phyloP scores from a whole-genome alignment of 805 yeast species.

The Kazachstania bromeliacearum region DNA sequence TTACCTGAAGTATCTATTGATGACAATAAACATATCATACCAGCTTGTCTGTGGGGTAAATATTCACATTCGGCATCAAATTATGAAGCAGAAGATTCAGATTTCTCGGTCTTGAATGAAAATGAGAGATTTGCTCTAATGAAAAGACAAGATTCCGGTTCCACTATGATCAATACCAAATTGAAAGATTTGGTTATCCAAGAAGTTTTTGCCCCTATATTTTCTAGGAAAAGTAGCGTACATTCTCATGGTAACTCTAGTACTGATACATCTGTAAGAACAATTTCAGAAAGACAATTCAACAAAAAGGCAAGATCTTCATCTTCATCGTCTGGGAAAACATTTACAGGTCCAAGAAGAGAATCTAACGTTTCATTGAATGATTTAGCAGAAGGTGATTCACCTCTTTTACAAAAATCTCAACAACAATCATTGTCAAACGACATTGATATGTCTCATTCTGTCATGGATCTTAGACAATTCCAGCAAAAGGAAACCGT shows the following conservation, averaged over 20 bases:
- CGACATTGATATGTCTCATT: slow-evolving; percentile 22
- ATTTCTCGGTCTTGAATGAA: slow-evolving; percentile 7
- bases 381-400: slow-evolving; percentile 7
- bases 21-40: slow-evolving; percentile 87
- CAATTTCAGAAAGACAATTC: slow-evolving; percentile 8
- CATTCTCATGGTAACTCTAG: slow-evolving; percentile 3
- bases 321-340: slow-evolving; percentile 2
- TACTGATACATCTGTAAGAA: slow-evolving; percentile 7
- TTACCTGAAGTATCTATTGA: slow-evolving; percentile 71
- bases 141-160: slow-evolving; percentile 23
- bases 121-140: not conserved
- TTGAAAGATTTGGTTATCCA: slow-evolving; percentile 60
- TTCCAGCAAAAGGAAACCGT: slow-evolving; percentile 22
- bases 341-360: slow-evolving; percentile 8
- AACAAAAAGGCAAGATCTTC: slow-evolving; percentile 12
- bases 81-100: slow-evolving; percentile 26
- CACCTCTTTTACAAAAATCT: slow-evolving; percentile 18
- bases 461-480: slow-evolving; percentile 27
- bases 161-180: slow-evolving; percentile 63
- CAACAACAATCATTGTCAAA: slow-evolving; percentile 20
- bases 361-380: slow-evolving; percentile 16
- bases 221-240: slow-evolving; percentile 5
- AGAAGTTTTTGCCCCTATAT: slow-evolving; percentile 51
- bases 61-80: slow-evolving; percentile 45
- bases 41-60: slow-evolving; percentile 63